Evolutionary conservation across 2,329 filamentous ascomycete genomes (phyloP), one percentile per base, ranked within the genome.

Genomic region (Chalara sp.): DNA sequence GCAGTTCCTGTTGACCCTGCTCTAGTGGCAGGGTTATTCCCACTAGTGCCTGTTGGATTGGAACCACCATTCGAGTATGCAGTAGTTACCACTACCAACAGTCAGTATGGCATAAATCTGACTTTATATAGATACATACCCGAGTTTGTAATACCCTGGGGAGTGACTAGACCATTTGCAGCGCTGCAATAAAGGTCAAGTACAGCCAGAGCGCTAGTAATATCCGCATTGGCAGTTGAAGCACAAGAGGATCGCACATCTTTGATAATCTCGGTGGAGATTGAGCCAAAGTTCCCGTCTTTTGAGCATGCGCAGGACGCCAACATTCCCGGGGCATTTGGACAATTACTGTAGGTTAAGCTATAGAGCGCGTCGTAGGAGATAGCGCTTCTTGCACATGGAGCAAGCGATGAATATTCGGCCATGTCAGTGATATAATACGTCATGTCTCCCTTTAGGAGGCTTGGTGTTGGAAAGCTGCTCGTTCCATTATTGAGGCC

Each of bases 111-210:
- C n/a, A 28, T 33, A 29, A 35, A 11, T 13, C 10, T 11, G 13
- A 28, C 10, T 6, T n/a, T 32, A 4, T 31, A 11, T 8, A 2
- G 12, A 5, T 31, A 28, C 11, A 7, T 33, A 56, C 54, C 54
- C 13, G 49, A 53, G 29, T 50, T 47, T 39, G 51, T 53, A 5
- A 55, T 33, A 1, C 48, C 53, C 30, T 43, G 7, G n/a, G 49
- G 46, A n/a, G 48, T 52, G 3, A 53, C 53, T 7, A 53, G 32
- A 7, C 53, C 55, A 32, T 55, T 50, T 32, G 51, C 55, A 30
- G 53, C 55, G 42, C 51, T 53, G 35, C 55, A 57, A 39, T 57
- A 57, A 44, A 46, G 52, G 11, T 51, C 51, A 44, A 57, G 53
- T 2, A 57, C 53, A 6, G 33, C 37, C 42, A 55, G 44, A 1